Evolutionary conservation across 768 basidiomycete species (phyloP).

Genomic region (Peribolospora kevripleyi): DNA sequence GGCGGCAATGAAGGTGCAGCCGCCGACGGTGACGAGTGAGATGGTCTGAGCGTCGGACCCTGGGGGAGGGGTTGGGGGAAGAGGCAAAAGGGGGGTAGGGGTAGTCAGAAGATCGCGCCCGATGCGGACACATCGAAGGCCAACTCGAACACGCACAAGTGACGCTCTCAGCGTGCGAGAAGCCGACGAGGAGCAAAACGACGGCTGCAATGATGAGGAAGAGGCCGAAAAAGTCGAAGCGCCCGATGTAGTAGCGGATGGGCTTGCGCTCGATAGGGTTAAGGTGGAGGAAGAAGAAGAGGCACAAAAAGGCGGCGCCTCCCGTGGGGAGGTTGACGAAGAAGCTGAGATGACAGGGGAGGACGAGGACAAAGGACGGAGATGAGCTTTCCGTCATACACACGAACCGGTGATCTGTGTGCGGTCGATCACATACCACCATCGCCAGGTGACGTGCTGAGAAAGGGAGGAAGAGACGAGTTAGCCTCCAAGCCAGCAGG

Average conservation of each 20-base stretch:
- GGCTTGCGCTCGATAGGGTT: constrained; percentile 11
- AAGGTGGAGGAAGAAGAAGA: constrained; percentile 17
- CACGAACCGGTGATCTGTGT: no score
- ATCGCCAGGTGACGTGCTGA: no score
- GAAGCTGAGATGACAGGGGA: not conserved
- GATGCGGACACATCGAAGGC: no score
- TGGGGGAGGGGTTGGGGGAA: no score
- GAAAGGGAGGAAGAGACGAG: no score
- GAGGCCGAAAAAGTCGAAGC: constrained; percentile 19
- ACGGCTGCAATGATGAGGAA: constrained; percentile 14
- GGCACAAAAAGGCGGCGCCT: constrained; percentile 12
- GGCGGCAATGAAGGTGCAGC: constrained; percentile 7
- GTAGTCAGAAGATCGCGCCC: no score
- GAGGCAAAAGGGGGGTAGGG: no score
- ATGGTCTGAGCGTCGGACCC: not conserved
- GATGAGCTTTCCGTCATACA: no score
- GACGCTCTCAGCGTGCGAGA: not conserved
- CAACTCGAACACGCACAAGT: not conserved
- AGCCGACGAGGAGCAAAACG: constrained; percentile 16
- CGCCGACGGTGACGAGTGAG: not conserved
- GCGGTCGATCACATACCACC: no score
- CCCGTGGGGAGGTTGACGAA: constrained; percentile 16
- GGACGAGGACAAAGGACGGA: no score
- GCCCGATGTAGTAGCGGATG: constrained; percentile 8
- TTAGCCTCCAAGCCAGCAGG: no score